These are phyloP conservation scores for Skeletonema costatum DNA, from an alignment of 108 stramenopile species.

Conservation along the genomic window DNA sequence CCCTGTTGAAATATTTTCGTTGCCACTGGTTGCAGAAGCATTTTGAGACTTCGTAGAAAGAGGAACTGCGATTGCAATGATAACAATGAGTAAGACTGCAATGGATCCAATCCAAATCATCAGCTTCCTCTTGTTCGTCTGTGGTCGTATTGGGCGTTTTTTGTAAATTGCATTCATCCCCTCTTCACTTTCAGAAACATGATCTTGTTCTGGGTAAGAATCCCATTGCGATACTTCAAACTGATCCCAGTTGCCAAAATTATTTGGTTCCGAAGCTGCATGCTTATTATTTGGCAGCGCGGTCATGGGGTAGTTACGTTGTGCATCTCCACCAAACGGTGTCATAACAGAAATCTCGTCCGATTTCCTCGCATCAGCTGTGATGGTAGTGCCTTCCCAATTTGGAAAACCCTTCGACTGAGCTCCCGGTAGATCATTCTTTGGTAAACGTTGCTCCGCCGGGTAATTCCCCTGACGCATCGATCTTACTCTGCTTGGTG, in stretches of 20 bases:
- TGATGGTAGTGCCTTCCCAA: conserved; percentile 1
- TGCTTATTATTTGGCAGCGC: neutral
- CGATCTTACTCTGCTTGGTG: neutral
- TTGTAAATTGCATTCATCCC: neutral
- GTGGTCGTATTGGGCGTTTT: neutral
- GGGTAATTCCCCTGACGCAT: neutral
- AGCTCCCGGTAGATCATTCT: neutral
- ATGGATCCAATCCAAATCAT: neutral
- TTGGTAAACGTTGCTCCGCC: neutral
- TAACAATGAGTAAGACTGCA: neutral
- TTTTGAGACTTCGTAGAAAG: neutral
- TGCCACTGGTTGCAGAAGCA: neutral
- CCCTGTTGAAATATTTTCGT: neutral
- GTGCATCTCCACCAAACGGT: neutral
- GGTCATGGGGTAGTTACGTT: neutral
- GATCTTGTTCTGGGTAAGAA: neutral
- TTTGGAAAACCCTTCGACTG: neutral
- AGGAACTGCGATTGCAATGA: neutral
- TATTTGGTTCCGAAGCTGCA: neutral
- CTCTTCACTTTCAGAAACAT: neutral
- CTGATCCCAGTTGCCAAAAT: neutral
- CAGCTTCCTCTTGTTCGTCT: neutral
- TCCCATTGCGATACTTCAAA: neutral
- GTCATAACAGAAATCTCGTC: neutral
- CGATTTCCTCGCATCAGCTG: neutral